phyloP scores from a whole-genome alignment of 805 yeast genomes.

The Starmerella sp. region DNA sequence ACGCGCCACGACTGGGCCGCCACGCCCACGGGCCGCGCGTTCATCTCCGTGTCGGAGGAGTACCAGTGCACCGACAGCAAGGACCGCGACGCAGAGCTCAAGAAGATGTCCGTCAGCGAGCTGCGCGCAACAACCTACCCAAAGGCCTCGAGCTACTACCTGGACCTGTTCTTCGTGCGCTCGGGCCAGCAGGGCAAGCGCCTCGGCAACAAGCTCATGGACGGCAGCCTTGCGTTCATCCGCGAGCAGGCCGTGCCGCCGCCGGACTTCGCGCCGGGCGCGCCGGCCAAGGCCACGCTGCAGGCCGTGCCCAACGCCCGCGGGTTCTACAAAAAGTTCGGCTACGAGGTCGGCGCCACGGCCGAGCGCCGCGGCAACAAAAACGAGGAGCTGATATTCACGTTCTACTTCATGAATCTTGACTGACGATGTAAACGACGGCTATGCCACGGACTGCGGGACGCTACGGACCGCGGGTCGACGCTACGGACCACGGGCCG shows the following conservation, averaged over 20 bases:
- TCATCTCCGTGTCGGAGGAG: background rate
- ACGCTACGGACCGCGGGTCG: too few relatives aligned
- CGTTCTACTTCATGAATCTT: background rate
- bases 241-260: background rate
- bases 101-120: background rate
- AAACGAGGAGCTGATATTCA: background rate
- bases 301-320: constrained; percentile 9
- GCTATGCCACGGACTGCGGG: too few relatives aligned
- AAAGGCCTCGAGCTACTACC: background rate
- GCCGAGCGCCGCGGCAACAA: background rate
- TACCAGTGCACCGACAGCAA: background rate
- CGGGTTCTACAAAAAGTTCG: constrained; percentile 7
- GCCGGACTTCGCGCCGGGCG: background rate
- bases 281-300: constrained; percentile 1
- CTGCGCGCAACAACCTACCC: constrained; percentile 3
- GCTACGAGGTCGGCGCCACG: background rate
- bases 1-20: background rate
- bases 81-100: background rate
- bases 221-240: background rate
- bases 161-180: constrained; percentile 4
- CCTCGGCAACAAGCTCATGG: constrained; percentile 3
- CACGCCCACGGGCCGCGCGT: background rate
- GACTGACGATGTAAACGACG: background rate
- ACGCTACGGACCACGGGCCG: too few relatives aligned
- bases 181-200: constrained; percentile 7